Evolutionary conservation across 2,329 filamentous ascomycete genomes (phyloP).

Genomic region (Cladobotryum mycophilum): DNA sequence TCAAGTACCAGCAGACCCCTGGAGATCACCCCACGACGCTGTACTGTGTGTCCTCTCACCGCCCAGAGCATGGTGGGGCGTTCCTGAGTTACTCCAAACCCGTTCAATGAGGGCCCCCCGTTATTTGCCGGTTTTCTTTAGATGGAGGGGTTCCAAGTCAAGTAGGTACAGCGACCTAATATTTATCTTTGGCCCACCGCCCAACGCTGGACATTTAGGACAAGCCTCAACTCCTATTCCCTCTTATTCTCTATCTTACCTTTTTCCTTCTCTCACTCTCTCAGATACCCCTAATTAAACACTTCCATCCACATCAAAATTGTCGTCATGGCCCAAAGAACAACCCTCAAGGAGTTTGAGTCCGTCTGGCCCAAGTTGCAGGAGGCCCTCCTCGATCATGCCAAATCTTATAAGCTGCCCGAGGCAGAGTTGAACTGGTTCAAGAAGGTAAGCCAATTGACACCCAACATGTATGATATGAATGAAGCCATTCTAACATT

Average conservation of each 20-base stretch:
- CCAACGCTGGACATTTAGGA: not conserved
- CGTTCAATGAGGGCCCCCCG: not conserved
- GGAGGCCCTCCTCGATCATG: constrained; percentile 72
- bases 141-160: not conserved
- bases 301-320: not conserved
- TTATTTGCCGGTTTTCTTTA: not conserved
- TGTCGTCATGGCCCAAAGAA: constrained; percentile 57
- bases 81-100: not conserved
- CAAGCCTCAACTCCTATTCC: not conserved
- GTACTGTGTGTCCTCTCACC: not conserved
- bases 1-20: no score
- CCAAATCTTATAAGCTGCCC: constrained; percentile 76
- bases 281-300: not conserved
- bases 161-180: not conserved
- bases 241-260: not conserved
- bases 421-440: constrained; percentile 79
- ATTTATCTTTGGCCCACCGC: not conserved
- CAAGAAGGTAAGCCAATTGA: constrained; percentile 54
- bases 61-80: not conserved
- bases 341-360: constrained; percentile 82
- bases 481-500: not conserved
- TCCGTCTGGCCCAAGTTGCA: constrained; percentile 80
- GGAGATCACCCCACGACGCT: no score
- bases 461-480: not conserved
- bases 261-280: not conserved